phyloP scores from a whole-genome alignment of 306 rosid species.

The Malus asiatica region DNA sequence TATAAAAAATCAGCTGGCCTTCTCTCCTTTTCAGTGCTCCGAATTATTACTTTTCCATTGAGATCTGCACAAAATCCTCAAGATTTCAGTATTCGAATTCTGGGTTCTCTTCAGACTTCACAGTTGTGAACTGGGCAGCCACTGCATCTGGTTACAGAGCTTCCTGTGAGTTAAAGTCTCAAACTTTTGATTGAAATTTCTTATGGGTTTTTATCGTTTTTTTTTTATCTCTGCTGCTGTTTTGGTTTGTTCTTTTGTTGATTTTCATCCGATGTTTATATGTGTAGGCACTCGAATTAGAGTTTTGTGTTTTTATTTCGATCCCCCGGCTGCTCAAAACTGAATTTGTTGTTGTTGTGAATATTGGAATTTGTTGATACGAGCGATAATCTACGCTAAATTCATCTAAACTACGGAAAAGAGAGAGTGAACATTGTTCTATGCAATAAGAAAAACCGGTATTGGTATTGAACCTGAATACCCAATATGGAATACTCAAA shows the following conservation, averaged over 20 bases:
- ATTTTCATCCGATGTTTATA: background rate
- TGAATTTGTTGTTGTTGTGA: too few relatives aligned
- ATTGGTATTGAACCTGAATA: too few relatives aligned
- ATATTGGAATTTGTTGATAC: too few relatives aligned
- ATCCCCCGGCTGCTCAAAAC: background rate
- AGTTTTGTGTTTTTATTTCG: background rate
- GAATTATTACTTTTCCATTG: slow-evolving; percentile 11
- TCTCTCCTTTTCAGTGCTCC: slow-evolving; percentile 22
- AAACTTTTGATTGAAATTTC: background rate
- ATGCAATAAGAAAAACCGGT: too few relatives aligned
- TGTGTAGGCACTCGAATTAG: background rate
- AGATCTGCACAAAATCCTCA: slow-evolving; percentile 32
- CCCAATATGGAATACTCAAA: too few relatives aligned
- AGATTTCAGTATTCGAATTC: slow-evolving; percentile 17
- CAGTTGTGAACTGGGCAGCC: background rate
- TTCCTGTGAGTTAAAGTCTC: slow-evolving; percentile 11
- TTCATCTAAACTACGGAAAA: too few relatives aligned
- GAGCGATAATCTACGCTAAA: too few relatives aligned
- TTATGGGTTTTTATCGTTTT: slow-evolving; percentile 17
- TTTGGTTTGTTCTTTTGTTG: slow-evolving; percentile 1
- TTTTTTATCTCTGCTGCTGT: background rate
- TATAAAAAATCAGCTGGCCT: slow-evolving; percentile 28
- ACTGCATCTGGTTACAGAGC: background rate
- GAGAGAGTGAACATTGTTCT: too few relatives aligned
- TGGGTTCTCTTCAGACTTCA: slow-evolving; percentile 7